Evolutionary conservation across 257 asterid genomes (phyloP).

Genomic region (Echium plantagineum): DNA sequence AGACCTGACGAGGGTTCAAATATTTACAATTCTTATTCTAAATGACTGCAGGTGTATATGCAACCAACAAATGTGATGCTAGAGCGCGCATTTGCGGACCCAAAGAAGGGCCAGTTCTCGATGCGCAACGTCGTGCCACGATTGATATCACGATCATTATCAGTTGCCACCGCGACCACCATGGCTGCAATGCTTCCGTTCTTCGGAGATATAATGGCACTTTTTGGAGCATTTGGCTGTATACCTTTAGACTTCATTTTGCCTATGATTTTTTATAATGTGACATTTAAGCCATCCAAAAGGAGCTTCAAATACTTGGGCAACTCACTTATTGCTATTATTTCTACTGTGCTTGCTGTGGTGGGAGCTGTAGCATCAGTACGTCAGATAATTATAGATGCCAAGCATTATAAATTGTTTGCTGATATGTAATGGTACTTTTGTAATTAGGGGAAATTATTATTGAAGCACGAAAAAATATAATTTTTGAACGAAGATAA

Average conservation of each 20-base stretch:
- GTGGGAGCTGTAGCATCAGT: conserved; percentile 53
- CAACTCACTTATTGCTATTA: conserved; percentile 29
- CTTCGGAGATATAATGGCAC: conserved; percentile 68
- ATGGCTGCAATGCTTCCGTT: conserved; percentile 72
- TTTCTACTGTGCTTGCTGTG: conserved; percentile 28
- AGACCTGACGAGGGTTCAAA: too few species aligned
- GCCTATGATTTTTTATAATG: conserved; percentile 56
- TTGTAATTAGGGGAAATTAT: too few species aligned
- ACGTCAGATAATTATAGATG: conserved; percentile 49
- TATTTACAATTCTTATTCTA: neutral
- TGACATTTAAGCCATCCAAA: conserved; percentile 43
- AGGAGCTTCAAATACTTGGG: conserved; percentile 30
- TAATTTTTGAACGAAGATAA: too few species aligned
- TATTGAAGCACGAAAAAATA: too few species aligned
- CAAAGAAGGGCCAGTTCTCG: conserved; percentile 29
- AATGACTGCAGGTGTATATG: conserved; percentile 33
- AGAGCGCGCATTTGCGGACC: conserved; percentile 44
- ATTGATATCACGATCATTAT: conserved; percentile 33
- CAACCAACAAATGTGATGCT: conserved; percentile 55
- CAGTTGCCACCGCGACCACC: conserved; percentile 36
- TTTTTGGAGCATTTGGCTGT: conserved; percentile 57
- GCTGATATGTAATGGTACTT: conserved; percentile 31
- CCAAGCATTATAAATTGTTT: conserved; percentile 39
- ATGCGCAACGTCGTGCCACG: conserved; percentile 39
- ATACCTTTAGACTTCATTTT: conserved; percentile 57